Conservation (phyloP, 2,329 filamentous ascomycete species). For the Aspergillus phoenicis region DNA sequence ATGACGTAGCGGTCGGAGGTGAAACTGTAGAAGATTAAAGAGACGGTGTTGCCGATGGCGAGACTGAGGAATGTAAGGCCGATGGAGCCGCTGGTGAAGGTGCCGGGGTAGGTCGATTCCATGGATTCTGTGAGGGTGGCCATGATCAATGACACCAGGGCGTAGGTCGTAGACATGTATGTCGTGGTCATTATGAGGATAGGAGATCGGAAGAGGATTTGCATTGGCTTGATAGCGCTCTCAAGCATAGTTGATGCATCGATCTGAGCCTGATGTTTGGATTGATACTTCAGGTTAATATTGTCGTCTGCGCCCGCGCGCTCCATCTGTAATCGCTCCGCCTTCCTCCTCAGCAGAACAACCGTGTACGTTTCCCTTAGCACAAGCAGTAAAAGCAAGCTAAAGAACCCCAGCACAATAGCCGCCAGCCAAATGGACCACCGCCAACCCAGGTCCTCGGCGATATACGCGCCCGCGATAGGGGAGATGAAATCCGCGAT, state of each 20-base stretch:
- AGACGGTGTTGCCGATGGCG: not conserved
- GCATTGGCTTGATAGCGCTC: not conserved
- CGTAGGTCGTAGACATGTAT: not conserved
- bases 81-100: not conserved
- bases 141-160: not conserved
- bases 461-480: not conserved
- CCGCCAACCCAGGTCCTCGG: not conserved
- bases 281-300: not conserved
- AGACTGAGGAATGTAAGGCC: constrained; percentile 3
- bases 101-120: not conserved
- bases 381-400: not conserved
- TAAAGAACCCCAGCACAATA: not conserved
- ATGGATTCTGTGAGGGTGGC: constrained; percentile 4
- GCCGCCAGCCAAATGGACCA: not conserved
- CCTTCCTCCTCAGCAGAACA: not conserved
- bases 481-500: not conserved
- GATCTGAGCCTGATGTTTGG: not conserved
- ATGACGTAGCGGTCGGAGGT: constrained; percentile 2
- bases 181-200: not conserved
- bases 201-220: not conserved
- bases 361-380: not conserved
- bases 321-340: not conserved
- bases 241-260: not conserved
- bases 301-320: not conserved
- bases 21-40: constrained; percentile 1